Conservation (phyloP, 768 basidiomycete species). For the Podaxis sp. region DNA sequence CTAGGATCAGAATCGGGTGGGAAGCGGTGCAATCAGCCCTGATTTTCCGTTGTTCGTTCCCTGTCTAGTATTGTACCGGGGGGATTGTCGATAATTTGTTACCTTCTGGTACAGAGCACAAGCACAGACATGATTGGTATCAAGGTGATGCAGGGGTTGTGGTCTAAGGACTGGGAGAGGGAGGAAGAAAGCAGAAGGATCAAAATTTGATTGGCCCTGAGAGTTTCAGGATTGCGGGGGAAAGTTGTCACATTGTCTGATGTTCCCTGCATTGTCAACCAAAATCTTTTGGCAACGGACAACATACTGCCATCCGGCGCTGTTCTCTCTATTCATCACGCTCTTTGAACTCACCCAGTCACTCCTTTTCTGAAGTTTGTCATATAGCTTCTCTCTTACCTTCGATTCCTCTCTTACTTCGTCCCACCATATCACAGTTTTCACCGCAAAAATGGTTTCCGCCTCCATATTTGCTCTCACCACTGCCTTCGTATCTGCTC, state of each 20-base stretch:
- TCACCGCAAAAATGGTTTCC: constrained; percentile 16
- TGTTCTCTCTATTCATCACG: constrained; percentile 5
- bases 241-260: neutral
- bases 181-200: neutral
- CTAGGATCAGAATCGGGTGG: no score
- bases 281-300: neutral
- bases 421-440: neutral
- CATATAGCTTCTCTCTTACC: neutral
- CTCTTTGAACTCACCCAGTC: constrained; percentile 17
- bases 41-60: no score
- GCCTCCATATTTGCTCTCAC: constrained; percentile 36
- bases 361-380: constrained; percentile 1
- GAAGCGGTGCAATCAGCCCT: no score
- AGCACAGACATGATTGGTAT: no score
- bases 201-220: neutral
- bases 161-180: no score
- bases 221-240: neutral
- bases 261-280: constrained; percentile 4
- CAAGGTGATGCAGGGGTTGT: no score
- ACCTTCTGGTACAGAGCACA: no score
- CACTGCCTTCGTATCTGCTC: constrained; percentile 29
- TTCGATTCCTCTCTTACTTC: neutral
- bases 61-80: no score
- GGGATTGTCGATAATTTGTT: no score
- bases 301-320: neutral